phyloP scores from a whole-genome alignment of 495 filamentous ascomycete species.

The Neurospora cerealis region DNA sequence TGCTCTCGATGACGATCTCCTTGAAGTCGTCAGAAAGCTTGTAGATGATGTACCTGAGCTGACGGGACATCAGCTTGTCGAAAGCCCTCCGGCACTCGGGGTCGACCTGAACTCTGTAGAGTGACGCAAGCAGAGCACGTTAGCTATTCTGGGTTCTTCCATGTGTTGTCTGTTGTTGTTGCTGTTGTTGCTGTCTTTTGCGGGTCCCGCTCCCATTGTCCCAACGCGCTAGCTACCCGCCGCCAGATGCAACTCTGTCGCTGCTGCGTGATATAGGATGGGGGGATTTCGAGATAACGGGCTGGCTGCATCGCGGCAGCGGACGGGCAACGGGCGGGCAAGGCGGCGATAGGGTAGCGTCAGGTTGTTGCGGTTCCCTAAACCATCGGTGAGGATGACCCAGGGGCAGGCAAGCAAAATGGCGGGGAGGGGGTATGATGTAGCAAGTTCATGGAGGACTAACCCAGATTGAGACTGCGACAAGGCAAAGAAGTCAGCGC shows the following conservation, averaged over 20 bases:
- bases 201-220: background rate
- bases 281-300: background rate
- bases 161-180: background rate
- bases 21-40: constrained; percentile 92
- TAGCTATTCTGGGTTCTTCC: constrained; percentile 9
- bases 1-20: constrained; percentile 72
- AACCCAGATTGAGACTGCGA: constrained; percentile 61
- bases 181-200: background rate
- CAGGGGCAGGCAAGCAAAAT: background rate
- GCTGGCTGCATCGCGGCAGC: constrained; percentile 2
- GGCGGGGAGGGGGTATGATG: constrained; percentile 7
- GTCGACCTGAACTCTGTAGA: constrained; percentile 60
- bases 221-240: background rate
- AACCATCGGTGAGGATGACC: background rate
- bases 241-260: background rate
- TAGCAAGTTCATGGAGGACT: constrained; percentile 19
- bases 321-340: constrained; percentile 1
- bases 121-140: constrained; percentile 4
- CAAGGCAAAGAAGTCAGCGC: background rate
- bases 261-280: background rate
- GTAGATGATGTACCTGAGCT: constrained; percentile 92
- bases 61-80: constrained; percentile 84
- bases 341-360: constrained; percentile 5
- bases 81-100: constrained; percentile 73
- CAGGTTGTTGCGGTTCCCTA: background rate